These are phyloP conservation scores for Rhodotorula taiwanensis DNA, from an alignment of 768 basidiomycete species.

Conservation along the genomic window DNA sequence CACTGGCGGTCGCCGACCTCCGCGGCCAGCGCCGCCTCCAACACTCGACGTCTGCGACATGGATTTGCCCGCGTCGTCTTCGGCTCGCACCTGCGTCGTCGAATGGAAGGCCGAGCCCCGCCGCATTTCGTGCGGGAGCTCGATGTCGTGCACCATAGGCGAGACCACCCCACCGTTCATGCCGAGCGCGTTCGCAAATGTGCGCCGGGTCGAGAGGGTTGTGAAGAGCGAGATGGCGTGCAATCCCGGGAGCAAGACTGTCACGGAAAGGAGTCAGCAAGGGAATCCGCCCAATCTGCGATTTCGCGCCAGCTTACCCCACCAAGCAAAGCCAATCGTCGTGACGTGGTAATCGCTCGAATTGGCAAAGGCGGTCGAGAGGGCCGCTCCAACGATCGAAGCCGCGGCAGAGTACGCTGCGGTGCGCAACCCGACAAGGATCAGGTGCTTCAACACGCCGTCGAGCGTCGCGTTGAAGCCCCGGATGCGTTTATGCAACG, in stretches of 20 bases:
- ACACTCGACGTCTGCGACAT: too few relatives aligned
- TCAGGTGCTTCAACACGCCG: conserved; percentile 5
- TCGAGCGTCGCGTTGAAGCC: conserved; percentile 14
- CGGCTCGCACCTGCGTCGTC: too few relatives aligned
- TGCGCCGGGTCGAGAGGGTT: conserved; percentile 4
- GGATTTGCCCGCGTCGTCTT: too few relatives aligned
- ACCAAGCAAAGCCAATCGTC: not conserved
- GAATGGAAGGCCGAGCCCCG: too few relatives aligned
- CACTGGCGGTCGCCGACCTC: too few relatives aligned
- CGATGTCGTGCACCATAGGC: too few relatives aligned
- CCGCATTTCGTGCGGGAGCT: too few relatives aligned
- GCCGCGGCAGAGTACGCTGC: conserved; percentile 12
- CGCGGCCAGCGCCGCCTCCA: too few relatives aligned
- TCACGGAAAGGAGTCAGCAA: not conserved
- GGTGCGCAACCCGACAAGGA: conserved; percentile 7
- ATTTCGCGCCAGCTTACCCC: conserved; percentile 2
- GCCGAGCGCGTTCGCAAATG: conserved; percentile 2
- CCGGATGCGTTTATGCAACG: conserved; percentile 11
- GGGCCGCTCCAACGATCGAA: conserved; percentile 2
- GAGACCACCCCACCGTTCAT: not conserved
- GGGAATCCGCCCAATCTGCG: too few relatives aligned
- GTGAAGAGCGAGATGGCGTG: conserved; percentile 28
- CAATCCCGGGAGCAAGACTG: conserved; percentile 16
- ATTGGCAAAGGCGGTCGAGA: not conserved
- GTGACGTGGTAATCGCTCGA: not conserved